Evolutionary conservation across 164 flowering plant species (phyloP), one percentile per base, ranked within the genome.

Genomic region (Houttuynia cordata): DNA sequence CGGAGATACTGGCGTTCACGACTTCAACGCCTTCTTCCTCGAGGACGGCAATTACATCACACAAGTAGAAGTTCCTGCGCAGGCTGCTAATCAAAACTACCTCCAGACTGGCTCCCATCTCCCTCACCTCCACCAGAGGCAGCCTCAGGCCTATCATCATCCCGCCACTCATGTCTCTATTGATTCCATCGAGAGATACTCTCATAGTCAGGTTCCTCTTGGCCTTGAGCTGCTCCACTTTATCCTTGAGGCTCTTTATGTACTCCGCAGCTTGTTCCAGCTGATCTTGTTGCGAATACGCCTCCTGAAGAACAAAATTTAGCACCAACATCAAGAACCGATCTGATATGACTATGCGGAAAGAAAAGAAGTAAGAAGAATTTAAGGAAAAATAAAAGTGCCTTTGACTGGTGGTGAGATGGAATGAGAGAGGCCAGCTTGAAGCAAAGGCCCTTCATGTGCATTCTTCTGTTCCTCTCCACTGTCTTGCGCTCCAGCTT

Each of bases 1-100:
- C 60, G 14, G 74, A 74, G 63, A 70, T 60, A 58, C 56, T 76
- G 25, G 81, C 81, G 53, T 67, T 71, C 8, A 79, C 69, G 30
- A 83, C 84, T 51, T 73, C 79, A 58, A 79, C 81, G 51, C 86
- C 83, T 73, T 76, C 81, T 67, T 79, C 75, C 40, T 75, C 72
- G 57, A 83, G 70, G 61, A 77, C 63, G 53, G 65, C 62, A 8
- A 84, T 69, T 4, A 80, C 76, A 68, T 81, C 69, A 68, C 58
- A 67, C 8, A 77, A 45, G 76, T 61, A 73, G 69, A 80, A 76
- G 40, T 78, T 78, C 61, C 71, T 76, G 4, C 61, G 56, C 52
- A 72, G 22, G 20, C 79, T 78, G 59, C 59, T 74, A 0, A 82
- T 64, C 68, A 85, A 19, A 37, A 65, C 63, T 61, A 85, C 81